Percentiles rank a stretch among this genome's conserved stretches.
These are phyloP conservation scores for Yamagishiella unicocca DNA, from an alignment of 139 green algal species.

Conservation along the genomic window DNA sequence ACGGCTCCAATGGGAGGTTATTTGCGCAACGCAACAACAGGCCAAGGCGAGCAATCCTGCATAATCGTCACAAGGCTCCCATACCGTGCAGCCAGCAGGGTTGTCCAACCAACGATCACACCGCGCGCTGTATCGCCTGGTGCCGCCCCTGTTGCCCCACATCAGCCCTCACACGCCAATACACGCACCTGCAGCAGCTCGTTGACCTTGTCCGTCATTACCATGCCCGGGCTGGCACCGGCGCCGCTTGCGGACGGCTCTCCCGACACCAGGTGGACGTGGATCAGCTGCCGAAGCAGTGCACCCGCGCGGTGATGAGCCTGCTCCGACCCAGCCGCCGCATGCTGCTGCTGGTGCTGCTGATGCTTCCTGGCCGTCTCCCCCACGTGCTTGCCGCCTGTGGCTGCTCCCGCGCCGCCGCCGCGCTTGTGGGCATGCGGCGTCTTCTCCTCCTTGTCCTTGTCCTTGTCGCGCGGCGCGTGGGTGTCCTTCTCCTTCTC, in stretches of 20 bases:
- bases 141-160: no score
- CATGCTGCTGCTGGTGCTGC: not conserved
- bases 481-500: not conserved
- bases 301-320: slow-evolving; percentile 51
- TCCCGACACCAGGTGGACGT: slow-evolving; percentile 71
- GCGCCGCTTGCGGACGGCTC: not conserved
- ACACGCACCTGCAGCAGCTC: slow-evolving; percentile 60
- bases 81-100: no score
- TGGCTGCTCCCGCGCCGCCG: not conserved
- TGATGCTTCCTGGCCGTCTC: not conserved
- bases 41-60: no score
- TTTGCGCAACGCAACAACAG: no score
- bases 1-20: no score
- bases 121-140: no score
- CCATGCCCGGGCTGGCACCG: not conserved
- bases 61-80: no score
- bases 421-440: not conserved
- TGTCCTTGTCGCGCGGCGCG: not conserved
- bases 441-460: slow-evolving; percentile 32
- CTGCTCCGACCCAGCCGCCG: not conserved
- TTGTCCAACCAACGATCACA: no score
- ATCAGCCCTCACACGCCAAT: no score
- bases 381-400: not conserved
- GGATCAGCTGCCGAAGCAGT: slow-evolving; percentile 79
- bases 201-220: slow-evolving; percentile 30